Conservation (phyloP, 495 filamentous ascomycete genomes). For the Penicillium roqueforti region DNA sequence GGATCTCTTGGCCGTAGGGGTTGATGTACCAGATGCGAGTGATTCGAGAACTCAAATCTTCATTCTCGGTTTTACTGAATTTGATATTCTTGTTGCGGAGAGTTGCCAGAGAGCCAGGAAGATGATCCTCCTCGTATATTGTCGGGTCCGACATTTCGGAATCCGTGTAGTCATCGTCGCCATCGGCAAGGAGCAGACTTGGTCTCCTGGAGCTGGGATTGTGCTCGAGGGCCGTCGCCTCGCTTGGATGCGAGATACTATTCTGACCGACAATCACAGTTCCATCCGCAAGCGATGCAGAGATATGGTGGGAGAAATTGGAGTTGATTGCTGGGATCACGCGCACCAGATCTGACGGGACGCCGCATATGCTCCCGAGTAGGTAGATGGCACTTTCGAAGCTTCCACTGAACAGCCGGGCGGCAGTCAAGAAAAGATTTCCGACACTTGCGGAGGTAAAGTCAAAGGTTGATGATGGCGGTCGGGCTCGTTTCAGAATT, state of each 20-base stretch:
- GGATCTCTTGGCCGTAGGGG: conserved; percentile 88
- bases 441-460: conserved; percentile 88
- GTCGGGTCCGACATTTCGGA: conserved; percentile 47
- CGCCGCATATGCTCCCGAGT: conserved; percentile 72
- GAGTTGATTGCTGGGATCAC: conserved; percentile 89
- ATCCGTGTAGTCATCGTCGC: conserved; percentile 63
- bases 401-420: conserved; percentile 73
- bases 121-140: conserved; percentile 72
- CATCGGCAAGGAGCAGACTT: conserved; percentile 42
- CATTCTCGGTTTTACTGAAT: conserved; percentile 69
- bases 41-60: conserved; percentile 73
- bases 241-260: conserved; percentile 81
- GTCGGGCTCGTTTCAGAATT: conserved; percentile 78
- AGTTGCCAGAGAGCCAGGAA: conserved; percentile 76
- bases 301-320: conserved; percentile 92
- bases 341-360: conserved; percentile 62
- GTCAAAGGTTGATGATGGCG: conserved; percentile 74
- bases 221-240: conserved; percentile 46
- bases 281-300: conserved; percentile 71
- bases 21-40: conserved; percentile 94
- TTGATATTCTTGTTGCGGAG: conserved; percentile 74
- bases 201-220: conserved; percentile 29
- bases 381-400: conserved; percentile 81
- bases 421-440: conserved; percentile 87
- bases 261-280: conserved; percentile 87